A percentile compares a stretch with the other conserved stretches of the same genome.
Conservation (phyloP, 1,284 basidiomycete species). For the Leucoagaricus sp. region DNA sequence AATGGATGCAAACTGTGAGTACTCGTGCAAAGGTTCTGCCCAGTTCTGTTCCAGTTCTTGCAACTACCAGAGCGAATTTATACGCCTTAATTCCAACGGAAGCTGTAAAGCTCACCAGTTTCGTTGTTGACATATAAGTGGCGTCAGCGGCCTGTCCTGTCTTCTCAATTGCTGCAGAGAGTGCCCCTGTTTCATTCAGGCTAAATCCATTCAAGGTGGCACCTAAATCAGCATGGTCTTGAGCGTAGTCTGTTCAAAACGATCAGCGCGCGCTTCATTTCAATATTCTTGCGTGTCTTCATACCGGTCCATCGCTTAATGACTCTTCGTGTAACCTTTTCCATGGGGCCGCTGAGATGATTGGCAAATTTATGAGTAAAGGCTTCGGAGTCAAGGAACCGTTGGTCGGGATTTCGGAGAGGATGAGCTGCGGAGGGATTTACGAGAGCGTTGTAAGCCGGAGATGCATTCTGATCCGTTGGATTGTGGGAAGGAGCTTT, state of each 20-base stretch:
- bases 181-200: constrained; percentile 74
- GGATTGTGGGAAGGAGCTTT: constrained; percentile 96
- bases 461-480: constrained; percentile 73
- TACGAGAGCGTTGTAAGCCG: constrained; percentile 84
- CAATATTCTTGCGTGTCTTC: not conserved
- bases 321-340: constrained; percentile 91
- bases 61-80: constrained; percentile 49
- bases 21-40: constrained; percentile 96
- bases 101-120: constrained; percentile 61
- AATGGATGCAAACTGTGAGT: constrained; percentile 91
- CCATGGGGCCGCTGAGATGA: constrained; percentile 90
- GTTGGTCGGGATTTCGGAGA: constrained; percentile 85
- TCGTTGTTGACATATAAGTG: constrained; percentile 91
- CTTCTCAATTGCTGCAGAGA: constrained; percentile 85
- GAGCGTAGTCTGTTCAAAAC: constrained; percentile 65
- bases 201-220: constrained; percentile 96
- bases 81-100: not conserved
- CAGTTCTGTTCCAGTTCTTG: constrained; percentile 92
- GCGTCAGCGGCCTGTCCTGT: constrained; percentile 95
- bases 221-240: constrained; percentile 94
- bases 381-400: constrained; percentile 94
- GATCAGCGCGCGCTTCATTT: constrained; percentile 2
- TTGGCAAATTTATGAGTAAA: constrained; percentile 97
- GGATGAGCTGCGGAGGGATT: constrained; percentile 88
- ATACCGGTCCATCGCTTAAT: constrained; percentile 93